Conservation (phyloP, 1,139 yeast species). For the Waltiozyma sp. region DNA sequence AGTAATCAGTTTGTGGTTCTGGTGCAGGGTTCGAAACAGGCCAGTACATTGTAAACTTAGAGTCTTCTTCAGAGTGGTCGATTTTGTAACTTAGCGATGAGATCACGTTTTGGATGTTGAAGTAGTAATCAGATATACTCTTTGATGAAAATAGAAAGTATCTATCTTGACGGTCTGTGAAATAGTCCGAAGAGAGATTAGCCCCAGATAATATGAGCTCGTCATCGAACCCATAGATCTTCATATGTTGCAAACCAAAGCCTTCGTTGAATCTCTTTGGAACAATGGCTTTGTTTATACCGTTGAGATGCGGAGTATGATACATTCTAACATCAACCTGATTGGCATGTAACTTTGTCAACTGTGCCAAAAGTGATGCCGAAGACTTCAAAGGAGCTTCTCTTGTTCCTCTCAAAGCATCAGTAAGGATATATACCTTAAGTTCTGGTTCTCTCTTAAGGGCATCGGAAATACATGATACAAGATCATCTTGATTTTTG, state of each 20-base stretch:
- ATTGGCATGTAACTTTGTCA: constrained; percentile 57
- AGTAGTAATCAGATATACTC: constrained; percentile 61
- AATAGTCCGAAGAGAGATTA: constrained; percentile 80
- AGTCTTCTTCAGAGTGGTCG: constrained; percentile 31
- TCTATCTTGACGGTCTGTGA: constrained; percentile 92
- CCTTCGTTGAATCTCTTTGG: constrained; percentile 90
- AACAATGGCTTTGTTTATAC: constrained; percentile 49
- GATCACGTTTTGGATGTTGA: constrained; percentile 53
- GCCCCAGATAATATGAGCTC: constrained; percentile 89
- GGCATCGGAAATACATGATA: constrained; percentile 49
- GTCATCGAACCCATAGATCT: constrained; percentile 87
- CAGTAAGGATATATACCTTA: constrained; percentile 65
- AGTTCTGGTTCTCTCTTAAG: constrained; percentile 47
- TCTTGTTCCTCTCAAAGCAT: constrained; percentile 86
- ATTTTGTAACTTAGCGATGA: constrained; percentile 61
- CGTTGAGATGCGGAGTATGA: constrained; percentile 80
- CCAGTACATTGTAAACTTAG: constrained; percentile 60
- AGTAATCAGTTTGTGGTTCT: constrained; percentile 55
- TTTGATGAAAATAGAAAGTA: constrained; percentile 61
- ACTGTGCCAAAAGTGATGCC: constrained; percentile 60
- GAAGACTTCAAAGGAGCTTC: constrained; percentile 76
- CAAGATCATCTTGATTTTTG: constrained; percentile 63
- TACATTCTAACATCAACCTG: constrained; percentile 77
- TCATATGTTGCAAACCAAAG: constrained; percentile 93
- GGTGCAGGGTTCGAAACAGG: constrained; percentile 60